Percentiles rank a stretch among this genome's conserved stretches.
Evolutionary conservation across 768 basidiomycete genomes (phyloP).

Genomic region (Hygrocybe coccinea): DNA sequence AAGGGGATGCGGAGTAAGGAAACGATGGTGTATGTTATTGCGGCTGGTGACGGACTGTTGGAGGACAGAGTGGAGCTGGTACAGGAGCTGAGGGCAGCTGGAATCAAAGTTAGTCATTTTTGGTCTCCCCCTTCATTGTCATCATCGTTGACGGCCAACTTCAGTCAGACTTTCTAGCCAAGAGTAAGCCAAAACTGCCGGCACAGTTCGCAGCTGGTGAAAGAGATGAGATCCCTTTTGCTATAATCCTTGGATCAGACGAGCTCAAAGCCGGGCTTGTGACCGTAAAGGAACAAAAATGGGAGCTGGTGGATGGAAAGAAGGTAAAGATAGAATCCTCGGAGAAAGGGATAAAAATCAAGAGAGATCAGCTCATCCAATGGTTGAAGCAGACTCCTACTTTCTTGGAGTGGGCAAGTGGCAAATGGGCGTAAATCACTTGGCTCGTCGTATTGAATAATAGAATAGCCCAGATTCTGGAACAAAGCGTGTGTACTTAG

Average conservation of each 20-base stretch:
- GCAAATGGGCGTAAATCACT: conserved; percentile 20
- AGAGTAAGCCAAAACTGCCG: conserved; percentile 83
- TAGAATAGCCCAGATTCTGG: background rate
- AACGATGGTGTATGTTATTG: conserved; percentile 92
- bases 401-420: conserved; percentile 41
- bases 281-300: conserved; percentile 86
- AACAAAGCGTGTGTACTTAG: background rate
- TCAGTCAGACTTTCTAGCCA: conserved; percentile 89
- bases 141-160: background rate
- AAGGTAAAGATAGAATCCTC: conserved; percentile 60
- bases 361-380: conserved; percentile 52
- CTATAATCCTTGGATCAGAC: conserved; percentile 82
- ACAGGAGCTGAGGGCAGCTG: conserved; percentile 74
- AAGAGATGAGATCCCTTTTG: conserved; percentile 88
- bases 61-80: conserved; percentile 80
- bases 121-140: background rate
- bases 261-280: conserved; percentile 83
- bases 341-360: conserved; percentile 63
- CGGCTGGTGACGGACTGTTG: conserved; percentile 83
- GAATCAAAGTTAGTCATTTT: conserved; percentile 66
- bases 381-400: conserved; percentile 55
- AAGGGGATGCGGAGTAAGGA: conserved; percentile 77
- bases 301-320: conserved; percentile 69
- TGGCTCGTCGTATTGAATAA: background rate
- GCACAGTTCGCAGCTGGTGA: conserved; percentile 89